phyloP scores from a whole-genome alignment of 352 stramenopile genomes.

The Globisporangium polare region DNA sequence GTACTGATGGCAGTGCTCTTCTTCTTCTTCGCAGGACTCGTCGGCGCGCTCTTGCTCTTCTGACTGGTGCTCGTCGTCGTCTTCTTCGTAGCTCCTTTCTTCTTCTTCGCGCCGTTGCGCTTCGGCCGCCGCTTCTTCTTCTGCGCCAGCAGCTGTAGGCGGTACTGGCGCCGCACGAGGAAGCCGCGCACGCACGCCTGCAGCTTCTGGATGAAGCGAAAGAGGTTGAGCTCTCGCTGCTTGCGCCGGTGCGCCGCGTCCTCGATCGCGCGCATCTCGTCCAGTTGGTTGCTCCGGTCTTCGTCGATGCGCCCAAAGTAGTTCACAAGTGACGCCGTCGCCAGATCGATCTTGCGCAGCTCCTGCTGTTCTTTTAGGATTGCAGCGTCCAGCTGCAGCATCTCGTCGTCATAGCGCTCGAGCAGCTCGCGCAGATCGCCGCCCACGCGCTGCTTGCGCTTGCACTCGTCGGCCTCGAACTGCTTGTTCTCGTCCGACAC shows the following conservation, averaged over 20 bases:
- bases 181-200: slow-evolving; percentile 63
- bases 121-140: slow-evolving; percentile 21
- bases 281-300: slow-evolving; percentile 45
- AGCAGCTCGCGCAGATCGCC: slow-evolving; percentile 47
- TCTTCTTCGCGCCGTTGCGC: slow-evolving; percentile 19
- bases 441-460: slow-evolving; percentile 31
- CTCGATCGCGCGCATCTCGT: slow-evolving; percentile 38
- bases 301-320: slow-evolving; percentile 55
- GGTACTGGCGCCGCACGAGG: slow-evolving; percentile 28
- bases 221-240: slow-evolving; percentile 42
- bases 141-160: slow-evolving; percentile 22
- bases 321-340: slow-evolving; percentile 28
- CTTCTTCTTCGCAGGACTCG: slow-evolving; percentile 7
- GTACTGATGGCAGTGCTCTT: neutral
- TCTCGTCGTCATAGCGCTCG: slow-evolving; percentile 44
- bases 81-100: slow-evolving; percentile 19
- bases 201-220: slow-evolving; percentile 46
- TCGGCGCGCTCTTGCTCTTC: neutral
- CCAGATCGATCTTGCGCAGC: slow-evolving; percentile 25
- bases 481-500: slow-evolving; percentile 39
- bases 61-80: slow-evolving; percentile 22
- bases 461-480: slow-evolving; percentile 48
- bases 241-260: slow-evolving; percentile 22
- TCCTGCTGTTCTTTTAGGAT: slow-evolving; percentile 32
- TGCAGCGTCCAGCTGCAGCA: slow-evolving; percentile 36